These are phyloP conservation scores for Solanum hybrid DNA, from an alignment of 305 asterid species.

Conservation along the genomic window DNA sequence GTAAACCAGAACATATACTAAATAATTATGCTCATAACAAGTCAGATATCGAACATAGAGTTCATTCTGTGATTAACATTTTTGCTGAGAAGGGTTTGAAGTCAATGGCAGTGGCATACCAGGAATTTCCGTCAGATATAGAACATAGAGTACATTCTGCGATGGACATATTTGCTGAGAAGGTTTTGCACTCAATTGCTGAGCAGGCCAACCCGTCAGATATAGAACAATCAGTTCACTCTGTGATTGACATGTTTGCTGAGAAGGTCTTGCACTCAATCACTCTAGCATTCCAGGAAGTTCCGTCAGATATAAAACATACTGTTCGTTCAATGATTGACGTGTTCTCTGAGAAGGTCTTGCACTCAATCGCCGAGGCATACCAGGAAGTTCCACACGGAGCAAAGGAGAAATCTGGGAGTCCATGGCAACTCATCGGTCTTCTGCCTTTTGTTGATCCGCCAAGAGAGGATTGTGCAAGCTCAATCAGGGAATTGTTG, in stretches of 20 bases:
- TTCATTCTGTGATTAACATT: neutral
- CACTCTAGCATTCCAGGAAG: neutral
- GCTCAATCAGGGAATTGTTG: slow-evolving; percentile 48
- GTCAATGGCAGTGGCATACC: neutral
- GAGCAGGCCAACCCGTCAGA: neutral
- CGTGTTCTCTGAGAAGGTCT: slow-evolving; percentile 19
- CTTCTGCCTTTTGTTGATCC: slow-evolving; percentile 56
- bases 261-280: neutral
- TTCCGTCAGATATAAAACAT: neutral
- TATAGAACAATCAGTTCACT: neutral
- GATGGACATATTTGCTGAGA: neutral
- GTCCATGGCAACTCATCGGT: slow-evolving; percentile 51
- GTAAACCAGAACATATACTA: slow-evolving; percentile 24
- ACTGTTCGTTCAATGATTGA: slow-evolving; percentile 10
- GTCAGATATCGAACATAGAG: slow-evolving; percentile 12
- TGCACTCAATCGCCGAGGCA: slow-evolving; percentile 20
- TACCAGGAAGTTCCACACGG: slow-evolving; percentile 46
- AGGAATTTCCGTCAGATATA: neutral
- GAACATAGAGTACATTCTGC: neutral
- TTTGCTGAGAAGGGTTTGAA: neutral
- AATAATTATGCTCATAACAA: slow-evolving; percentile 18
- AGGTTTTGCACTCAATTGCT: neutral
- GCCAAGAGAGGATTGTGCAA: slow-evolving; percentile 58
- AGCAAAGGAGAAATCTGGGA: slow-evolving; percentile 41
- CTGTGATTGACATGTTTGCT: neutral